These are phyloP conservation scores for Meyerozyma smithsonii DNA, from an alignment of 1,139 yeast species.

Conservation along the genomic window DNA sequence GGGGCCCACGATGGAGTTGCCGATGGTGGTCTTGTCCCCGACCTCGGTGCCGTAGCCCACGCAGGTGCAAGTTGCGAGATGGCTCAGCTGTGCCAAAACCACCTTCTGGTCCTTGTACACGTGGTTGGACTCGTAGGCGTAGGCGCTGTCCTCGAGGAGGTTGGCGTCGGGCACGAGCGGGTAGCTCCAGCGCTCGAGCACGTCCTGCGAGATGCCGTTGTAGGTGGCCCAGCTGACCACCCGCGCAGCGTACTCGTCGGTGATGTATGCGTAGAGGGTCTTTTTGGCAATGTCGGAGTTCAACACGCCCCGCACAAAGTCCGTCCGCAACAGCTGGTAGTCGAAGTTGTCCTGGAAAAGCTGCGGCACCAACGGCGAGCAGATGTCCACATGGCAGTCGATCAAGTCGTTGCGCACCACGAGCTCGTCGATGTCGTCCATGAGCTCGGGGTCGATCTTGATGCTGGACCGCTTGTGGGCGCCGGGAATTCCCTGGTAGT, in stretches of 20 bases:
- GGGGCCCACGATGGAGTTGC: slow-evolving; percentile 76
- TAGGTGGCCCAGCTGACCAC: slow-evolving; percentile 93
- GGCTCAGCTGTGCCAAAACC: slow-evolving; percentile 88
- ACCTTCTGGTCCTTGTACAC: slow-evolving; percentile 82
- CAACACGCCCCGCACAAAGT: slow-evolving; percentile 86
- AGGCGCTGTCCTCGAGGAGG: slow-evolving; percentile 63
- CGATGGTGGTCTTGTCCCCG: slow-evolving; percentile 52
- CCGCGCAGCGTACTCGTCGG: slow-evolving; percentile 75
- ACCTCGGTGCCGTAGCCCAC: slow-evolving; percentile 73
- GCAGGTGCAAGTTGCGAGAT: slow-evolving; percentile 67
- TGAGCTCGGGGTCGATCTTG: slow-evolving; percentile 76
- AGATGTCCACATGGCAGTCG: slow-evolving; percentile 94
- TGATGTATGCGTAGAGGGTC: slow-evolving; percentile 81
- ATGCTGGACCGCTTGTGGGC: slow-evolving; percentile 46
- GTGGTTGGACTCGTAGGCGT: slow-evolving; percentile 76
- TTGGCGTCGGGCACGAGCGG: slow-evolving; percentile 90
- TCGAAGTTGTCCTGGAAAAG: slow-evolving; percentile 95
- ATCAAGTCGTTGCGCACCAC: slow-evolving; percentile 84
- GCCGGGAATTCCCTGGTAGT: slow-evolving; percentile 72
- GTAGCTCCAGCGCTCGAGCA: slow-evolving; percentile 85
- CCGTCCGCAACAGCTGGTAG: slow-evolving; percentile 79
- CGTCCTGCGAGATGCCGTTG: slow-evolving; percentile 87
- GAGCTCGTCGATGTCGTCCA: slow-evolving; percentile 75
- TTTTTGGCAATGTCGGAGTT: slow-evolving; percentile 88
- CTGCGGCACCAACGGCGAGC: slow-evolving; percentile 93